Evolutionary conservation across 2,329 filamentous ascomycete genomes (phyloP), one percentile per base, ranked within the genome.

Genomic region (Penicillium verrucosum): DNA sequence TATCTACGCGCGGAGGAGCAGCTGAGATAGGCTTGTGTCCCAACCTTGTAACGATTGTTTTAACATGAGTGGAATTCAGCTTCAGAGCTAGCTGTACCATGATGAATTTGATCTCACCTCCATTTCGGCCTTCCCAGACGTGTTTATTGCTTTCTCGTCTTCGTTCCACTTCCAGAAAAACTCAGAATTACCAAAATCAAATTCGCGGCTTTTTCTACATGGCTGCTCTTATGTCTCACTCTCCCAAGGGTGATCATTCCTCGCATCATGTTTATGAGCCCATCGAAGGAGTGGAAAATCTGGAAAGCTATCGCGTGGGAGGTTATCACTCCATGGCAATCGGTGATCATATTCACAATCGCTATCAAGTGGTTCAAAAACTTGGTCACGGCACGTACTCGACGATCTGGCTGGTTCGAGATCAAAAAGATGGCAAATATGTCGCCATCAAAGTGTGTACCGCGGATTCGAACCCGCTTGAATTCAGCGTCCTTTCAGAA

Each of bases 351-450:
- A 64, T 71, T 50, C 60, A 67, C 21, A n/a, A 50, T 61, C 65
- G 73, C 6, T 78, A 77, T 59, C 68, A 69, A 9, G 62, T 78
- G 10, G 60, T 77, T 8, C 71, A 76, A 3, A 78, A 78, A 60
- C 69, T 78, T 3, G 74, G 75, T 0, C 73, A 73, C 59, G 74
- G 75, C 25, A 62, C 68, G 3, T 73, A 68, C 50, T 78, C 73
- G 9, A 77, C 65, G 0, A 63, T 53, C 14, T 68, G 68, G 70
- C 62, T 73, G 38, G 65, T 67, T 40, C 59, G 54, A 37, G 68
- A 72, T 58, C 54, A 65, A 48, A 50, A 21, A 59, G 44, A 25
- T 7, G 57, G 58, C 14, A 57, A 34, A 61, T 67, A 68, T 43
- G 62, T 71, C 32, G 67, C 69, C 9, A 16, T 70, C 1, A 72